Evolutionary conservation across 2,329 filamentous ascomycete genomes (phyloP).

Genomic region (Basipetospora chlamydospora): DNA sequence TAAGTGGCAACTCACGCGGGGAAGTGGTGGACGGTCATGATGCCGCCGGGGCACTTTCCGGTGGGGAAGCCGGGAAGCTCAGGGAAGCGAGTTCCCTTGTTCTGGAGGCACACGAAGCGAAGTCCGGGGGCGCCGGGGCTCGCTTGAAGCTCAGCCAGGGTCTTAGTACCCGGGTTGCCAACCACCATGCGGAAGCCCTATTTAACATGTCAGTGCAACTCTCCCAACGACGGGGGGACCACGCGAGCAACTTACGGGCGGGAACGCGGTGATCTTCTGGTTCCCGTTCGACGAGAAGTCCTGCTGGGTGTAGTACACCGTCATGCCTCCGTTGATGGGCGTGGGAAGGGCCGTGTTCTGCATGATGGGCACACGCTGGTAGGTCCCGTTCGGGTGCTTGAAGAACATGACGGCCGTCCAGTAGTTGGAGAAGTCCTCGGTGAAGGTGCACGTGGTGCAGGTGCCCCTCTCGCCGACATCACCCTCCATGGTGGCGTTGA

Average conservation of each 20-base stretch:
- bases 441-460: constrained; percentile 18
- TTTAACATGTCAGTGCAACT: constrained; percentile 16
- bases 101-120: constrained; percentile 4
- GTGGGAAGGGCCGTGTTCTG: constrained; percentile 9
- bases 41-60: constrained; percentile 35
- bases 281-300: constrained; percentile 13
- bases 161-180: constrained; percentile 33
- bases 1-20: too few species aligned
- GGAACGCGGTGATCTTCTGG: constrained; percentile 21
- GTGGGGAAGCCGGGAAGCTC: constrained; percentile 39
- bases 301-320: constrained; percentile 25
- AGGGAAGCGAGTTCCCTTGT: constrained; percentile 11
- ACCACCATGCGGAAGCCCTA: constrained; percentile 41
- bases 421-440: constrained; percentile 22
- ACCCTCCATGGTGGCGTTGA: constrained; percentile 17
- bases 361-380: constrained; percentile 20
- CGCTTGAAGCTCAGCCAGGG: too few species aligned
- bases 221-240: too few species aligned
- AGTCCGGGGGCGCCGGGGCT: too few species aligned
- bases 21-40: constrained; percentile 40
- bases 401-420: constrained; percentile 20
- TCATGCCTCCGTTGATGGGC: constrained; percentile 15
- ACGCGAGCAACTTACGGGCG: background rate
- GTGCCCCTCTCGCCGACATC: constrained; percentile 1
- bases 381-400: constrained; percentile 16